Evolutionary conservation across 75 land plant genomes (phyloP).

Genomic region (Pseudotsuga menziesii): DNA sequence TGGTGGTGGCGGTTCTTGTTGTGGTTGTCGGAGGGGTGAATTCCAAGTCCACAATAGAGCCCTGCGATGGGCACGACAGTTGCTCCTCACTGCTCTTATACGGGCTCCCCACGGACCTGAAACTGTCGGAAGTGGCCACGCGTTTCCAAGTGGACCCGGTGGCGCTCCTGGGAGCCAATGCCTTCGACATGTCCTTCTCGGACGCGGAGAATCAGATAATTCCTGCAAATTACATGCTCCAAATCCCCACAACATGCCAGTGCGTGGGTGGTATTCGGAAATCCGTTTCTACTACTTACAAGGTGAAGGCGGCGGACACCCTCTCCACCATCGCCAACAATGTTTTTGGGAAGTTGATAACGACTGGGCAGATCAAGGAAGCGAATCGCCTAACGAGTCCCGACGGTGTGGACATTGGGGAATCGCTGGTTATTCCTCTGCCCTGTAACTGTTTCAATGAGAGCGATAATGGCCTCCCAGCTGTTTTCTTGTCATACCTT

Average conservation of each 20-base stretch:
- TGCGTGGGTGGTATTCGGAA: conserved; percentile 13
- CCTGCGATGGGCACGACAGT: neutral
- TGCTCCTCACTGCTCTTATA: conserved; percentile 11
- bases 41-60: neutral
- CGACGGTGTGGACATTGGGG: neutral
- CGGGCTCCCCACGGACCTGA: neutral
- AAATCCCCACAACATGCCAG: conserved; percentile 7
- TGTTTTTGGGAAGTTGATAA: conserved; percentile 8
- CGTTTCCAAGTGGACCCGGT: conserved; percentile 11
- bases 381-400: conserved; percentile 7
- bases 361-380: conserved; percentile 8
- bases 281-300: conserved; percentile 6
- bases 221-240: neutral
- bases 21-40: too few relatives aligned
- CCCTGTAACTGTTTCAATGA: conserved; percentile 12
- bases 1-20: too few relatives aligned
- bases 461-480: neutral
- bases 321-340: conserved; percentile 14
- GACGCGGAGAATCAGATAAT: neutral
- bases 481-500: conserved; percentile 7
- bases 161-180: conserved; percentile 14
- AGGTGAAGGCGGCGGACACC: conserved; percentile 9
- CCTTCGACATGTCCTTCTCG: conserved; percentile 13
- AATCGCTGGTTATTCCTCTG: conserved; percentile 7
- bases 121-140: conserved; percentile 6